phyloP scores from a whole-genome alignment of 345 rosid genomes.

The Erucastrum elatum region DNA sequence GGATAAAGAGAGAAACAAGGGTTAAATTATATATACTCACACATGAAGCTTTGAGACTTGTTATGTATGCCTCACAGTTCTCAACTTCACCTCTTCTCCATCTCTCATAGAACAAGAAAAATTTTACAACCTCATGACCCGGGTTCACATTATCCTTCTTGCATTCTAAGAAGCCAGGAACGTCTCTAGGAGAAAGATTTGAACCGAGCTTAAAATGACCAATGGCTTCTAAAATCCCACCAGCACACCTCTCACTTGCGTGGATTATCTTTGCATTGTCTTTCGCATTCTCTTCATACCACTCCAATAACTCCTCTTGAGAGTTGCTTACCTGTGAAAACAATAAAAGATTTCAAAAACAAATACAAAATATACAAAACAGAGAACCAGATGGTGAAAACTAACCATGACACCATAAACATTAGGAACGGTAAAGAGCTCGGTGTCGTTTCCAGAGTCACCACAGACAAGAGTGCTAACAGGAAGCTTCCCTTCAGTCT shows the following conservation, averaged over 20 bases:
- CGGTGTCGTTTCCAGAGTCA: constrained; percentile 97
- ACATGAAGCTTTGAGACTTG: constrained; percentile 63
- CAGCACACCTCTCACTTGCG: constrained; percentile 80
- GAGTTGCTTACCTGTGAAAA: constrained; percentile 82
- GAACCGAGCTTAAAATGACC: constrained; percentile 90
- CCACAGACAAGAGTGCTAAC: constrained; percentile 86
- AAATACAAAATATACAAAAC: neutral
- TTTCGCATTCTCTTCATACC: constrained; percentile 85
- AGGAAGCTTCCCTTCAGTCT: constrained; percentile 66
- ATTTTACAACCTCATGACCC: constrained; percentile 54
- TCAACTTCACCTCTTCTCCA: constrained; percentile 91
- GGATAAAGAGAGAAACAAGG: neutral
- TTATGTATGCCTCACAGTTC: constrained; percentile 56
- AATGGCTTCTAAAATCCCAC: constrained; percentile 84
- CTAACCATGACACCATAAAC: constrained; percentile 92
- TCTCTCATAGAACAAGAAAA: constrained; percentile 79
- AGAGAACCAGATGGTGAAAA: neutral
- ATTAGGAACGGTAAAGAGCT: constrained; percentile 80
- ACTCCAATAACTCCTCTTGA: constrained; percentile 87
- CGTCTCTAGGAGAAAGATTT: constrained; percentile 75
- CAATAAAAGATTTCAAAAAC: neutral
- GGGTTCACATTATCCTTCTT: constrained; percentile 44
- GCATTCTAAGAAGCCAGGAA: constrained; percentile 42
- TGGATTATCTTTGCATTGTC: constrained; percentile 70
- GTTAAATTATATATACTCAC: constrained; percentile 47